Base-by-base conservation (phyloP, 306 rosid genomes). In the Castanea crenata region DNA sequence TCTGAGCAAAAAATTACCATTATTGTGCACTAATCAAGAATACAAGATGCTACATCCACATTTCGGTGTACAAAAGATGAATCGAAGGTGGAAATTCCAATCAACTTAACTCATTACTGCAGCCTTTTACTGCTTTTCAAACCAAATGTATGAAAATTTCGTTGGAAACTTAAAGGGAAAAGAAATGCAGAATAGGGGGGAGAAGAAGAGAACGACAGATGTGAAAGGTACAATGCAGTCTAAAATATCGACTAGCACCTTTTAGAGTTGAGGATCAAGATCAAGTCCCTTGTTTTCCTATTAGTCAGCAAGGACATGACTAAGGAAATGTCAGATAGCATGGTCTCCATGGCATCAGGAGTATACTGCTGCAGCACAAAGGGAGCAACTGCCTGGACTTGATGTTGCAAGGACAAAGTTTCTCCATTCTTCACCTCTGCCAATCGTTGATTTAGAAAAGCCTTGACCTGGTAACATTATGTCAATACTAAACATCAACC, bases 221-320 rank as follows among this genome's bases (percentile, higher is more conserved):
- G 52, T 34, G 72, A 21, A 67, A 34, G 52, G 52, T 8, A 32
- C 72, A 32, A 19, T 9, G 72, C 49, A 67, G 74, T 32, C 59
- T 68, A 46, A 76, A 76, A 78, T 55, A 69, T 77, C 6, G 35
- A 67, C 52, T 44, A 69, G 35, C 76, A 94, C 98, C 97, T 91
- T 87, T 90, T 92, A 69, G 97, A 94, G 92, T 94, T 92, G 76
- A 94, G 97, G 86, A 94, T 92, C 98, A 94, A 89, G 67, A 94
- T 86, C 87, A 94, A 83, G 82, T 92, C 98, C 82, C 91, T 85
- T 52, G 98, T 94, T 89, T 88, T 92, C 83, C 87, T 88, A 82
- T 92, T 87, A 67, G 97, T 92, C 74, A 94, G 85, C 79, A 92
- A 84, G 27, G 98, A 92, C 82, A 94, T 91, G 79, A 93, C 97